Conservation (phyloP, 805 yeast species). For the Lipomyces orientalis region DNA sequence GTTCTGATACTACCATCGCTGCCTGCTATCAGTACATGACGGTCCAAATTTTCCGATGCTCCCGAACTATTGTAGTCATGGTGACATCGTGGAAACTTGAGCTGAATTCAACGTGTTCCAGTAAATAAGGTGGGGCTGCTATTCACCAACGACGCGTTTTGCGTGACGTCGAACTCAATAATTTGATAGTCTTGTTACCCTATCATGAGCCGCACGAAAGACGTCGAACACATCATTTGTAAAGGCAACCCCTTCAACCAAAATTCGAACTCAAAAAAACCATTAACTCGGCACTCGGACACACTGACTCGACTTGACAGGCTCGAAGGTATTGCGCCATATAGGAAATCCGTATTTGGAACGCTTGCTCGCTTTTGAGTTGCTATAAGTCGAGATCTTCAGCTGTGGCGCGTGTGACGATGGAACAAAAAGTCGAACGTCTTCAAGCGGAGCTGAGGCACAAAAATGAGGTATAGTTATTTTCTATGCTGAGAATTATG, state of each 20-base stretch:
- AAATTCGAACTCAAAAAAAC: not conserved
- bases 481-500: not conserved
- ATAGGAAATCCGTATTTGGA: not conserved
- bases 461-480: slow-evolving; percentile 25
- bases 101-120: too few species aligned
- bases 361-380: not conserved
- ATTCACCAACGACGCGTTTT: not conserved
- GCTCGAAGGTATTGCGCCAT: not conserved
- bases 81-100: too few species aligned
- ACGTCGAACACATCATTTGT: too few species aligned
- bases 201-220: not conserved
- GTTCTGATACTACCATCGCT: not conserved
- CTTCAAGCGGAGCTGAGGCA: slow-evolving; percentile 24
- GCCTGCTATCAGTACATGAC: not conserved
- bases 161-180: not conserved
- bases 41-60: not conserved
- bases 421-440: slow-evolving; percentile 6
- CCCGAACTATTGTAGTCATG: too few species aligned
- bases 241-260: not conserved
- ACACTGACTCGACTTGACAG: too few species aligned
- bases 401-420: not conserved
- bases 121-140: too few species aligned
- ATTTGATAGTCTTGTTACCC: not conserved
- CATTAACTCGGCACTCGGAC: not conserved
- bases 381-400: not conserved